Base-by-base conservation (phyloP, 2,329 filamentous ascomycete genomes). In the Diaporthe aspalathi region DNA sequence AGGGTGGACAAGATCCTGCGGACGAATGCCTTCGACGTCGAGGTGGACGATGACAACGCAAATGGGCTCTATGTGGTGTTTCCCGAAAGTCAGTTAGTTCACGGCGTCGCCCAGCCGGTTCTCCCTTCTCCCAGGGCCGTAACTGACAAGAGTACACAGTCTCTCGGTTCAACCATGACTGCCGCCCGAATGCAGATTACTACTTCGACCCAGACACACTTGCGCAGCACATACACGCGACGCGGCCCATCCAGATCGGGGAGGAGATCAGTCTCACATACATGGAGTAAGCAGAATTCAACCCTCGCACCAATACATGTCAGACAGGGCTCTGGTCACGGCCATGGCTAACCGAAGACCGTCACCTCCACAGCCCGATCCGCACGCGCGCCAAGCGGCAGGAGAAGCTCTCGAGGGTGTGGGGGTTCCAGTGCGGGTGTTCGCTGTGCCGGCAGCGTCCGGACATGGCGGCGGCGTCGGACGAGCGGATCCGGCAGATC, bases 111-210 rank as follows among this genome's bases (percentile, higher is more conserved):
- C 16, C 7, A 16, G 3, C 35, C n/a, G n/a, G 6, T 11, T 38
- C 2, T 35, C 17, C 29, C 2, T 16, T 49, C 32, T n/a, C 32
- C 7, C 14, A 40, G n/a, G 27, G 27, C 4, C 35, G 16, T n/a
- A 40, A 20, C 67, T 72, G 17, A 72, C 53, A 17, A 47, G 38
- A 47, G 29, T 4, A 43, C 17, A 35, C 40, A 78, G 77, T 83
- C 71, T 82, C 83, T 27, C 78, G 82, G 35, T 76, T 84, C 74
- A 85, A 85, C 76, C 83, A 85, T 75, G 82, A 84, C 76, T 85
- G 83, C 73, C 80, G 83, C 1, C 81, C 83, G 38, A 84, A 84
- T 72, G 79, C 81, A 38, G 83, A 82, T 74, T 84, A 84, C 77
- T 80, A 79, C 73, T 83, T 83, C 71, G 81, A 84, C 73, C 75